Percentiles rank a stretch among this genome's conserved stretches.
These are phyloP conservation scores for Cercospora zeae-maydis DNA, from an alignment of 2,329 filamentous ascomycete species.

Conservation along the genomic window DNA sequence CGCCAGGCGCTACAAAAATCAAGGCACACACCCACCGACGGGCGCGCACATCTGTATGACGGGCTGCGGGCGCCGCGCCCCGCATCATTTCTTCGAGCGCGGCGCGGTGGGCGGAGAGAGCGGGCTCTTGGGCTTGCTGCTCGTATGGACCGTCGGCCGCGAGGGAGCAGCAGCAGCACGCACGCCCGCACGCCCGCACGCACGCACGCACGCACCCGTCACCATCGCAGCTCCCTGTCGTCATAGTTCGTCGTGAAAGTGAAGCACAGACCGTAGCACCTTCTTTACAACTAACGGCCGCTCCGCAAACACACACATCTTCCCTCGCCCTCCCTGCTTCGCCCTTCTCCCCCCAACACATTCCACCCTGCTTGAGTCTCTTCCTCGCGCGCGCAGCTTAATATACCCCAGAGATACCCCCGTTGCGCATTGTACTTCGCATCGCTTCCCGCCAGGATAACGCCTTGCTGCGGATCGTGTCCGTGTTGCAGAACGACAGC, in stretches of 20 bases:
- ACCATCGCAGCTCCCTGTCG: background rate
- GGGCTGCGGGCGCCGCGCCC: background rate
- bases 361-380: background rate
- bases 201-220: background rate
- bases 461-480: conserved; percentile 8
- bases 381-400: conserved; percentile 7
- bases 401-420: conserved; percentile 11
- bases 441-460: conserved; percentile 9
- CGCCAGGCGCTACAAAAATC: background rate
- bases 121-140: too few relatives aligned
- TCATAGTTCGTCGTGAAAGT: background rate
- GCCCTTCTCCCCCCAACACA: background rate
- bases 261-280: background rate
- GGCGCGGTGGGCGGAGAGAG: background rate
- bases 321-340: background rate
- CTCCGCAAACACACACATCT: background rate
- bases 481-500: conserved; percentile 1
- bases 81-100: background rate
- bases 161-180: too few relatives aligned
- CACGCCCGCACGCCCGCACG: too few relatives aligned
- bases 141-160: background rate
- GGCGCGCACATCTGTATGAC: conserved; percentile 3
- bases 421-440: conserved; percentile 8
- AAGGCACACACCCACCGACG: background rate
- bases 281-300: background rate